These are phyloP conservation scores for Sporothrix mexicana DNA, from an alignment of 2,329 filamentous ascomycete species.

Conservation along the genomic window DNA sequence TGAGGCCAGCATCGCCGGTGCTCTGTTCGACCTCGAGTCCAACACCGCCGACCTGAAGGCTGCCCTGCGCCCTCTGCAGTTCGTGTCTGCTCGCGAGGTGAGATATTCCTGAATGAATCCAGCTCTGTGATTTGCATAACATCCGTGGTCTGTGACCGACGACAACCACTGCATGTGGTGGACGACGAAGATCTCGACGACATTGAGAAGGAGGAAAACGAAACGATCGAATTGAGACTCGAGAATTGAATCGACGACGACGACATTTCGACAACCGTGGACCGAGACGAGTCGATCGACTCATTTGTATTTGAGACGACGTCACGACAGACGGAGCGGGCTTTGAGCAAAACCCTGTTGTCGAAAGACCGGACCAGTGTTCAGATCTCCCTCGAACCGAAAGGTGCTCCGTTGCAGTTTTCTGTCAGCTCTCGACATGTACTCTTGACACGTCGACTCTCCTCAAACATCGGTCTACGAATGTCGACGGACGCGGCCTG, in stretches of 20 bases:
- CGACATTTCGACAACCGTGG: background rate
- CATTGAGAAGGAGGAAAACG: background rate
- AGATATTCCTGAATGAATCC: slow-evolving; percentile 54
- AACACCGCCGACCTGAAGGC: slow-evolving; percentile 98
- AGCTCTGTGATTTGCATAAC: slow-evolving; percentile 20
- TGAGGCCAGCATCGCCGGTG: slow-evolving; percentile 94
- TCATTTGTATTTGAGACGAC: background rate
- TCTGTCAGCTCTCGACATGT: background rate
- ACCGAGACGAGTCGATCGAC: slow-evolving; percentile 10
- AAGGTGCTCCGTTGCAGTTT: background rate
- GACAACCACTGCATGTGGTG: background rate
- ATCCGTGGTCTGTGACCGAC: slow-evolving; percentile 27
- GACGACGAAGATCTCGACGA: slow-evolving; percentile 1
- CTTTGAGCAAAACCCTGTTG: background rate
- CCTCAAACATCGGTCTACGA: slow-evolving; percentile 12
- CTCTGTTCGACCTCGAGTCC: slow-evolving; percentile 98
- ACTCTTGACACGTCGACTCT: background rate
- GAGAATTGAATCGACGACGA: slow-evolving; percentile 8
- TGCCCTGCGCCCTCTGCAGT: slow-evolving; percentile 95
- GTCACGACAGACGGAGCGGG: background rate
- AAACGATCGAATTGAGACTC: background rate
- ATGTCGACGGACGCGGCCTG: background rate
- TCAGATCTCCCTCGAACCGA: background rate
- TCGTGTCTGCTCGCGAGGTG: slow-evolving; percentile 99
- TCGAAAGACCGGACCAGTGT: slow-evolving; percentile 15